phyloP scores from a whole-genome alignment of 257 asterid species.

The Echium plantagineum region DNA sequence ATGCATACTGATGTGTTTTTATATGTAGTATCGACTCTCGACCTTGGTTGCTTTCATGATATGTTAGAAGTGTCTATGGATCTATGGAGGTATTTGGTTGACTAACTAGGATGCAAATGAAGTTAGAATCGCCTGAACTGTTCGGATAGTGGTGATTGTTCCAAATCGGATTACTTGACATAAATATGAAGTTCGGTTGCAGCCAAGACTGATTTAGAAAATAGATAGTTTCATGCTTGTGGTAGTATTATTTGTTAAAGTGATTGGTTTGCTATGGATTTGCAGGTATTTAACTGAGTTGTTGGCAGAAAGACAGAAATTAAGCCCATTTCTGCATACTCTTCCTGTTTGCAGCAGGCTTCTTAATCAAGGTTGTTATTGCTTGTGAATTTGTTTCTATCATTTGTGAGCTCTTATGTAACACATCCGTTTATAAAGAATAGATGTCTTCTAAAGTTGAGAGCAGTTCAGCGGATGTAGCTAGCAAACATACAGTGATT shows the following conservation, averaged over 20 bases:
- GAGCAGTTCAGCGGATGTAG: not conserved
- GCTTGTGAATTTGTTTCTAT: slow-evolving; percentile 3
- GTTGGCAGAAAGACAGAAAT: slow-evolving; percentile 51
- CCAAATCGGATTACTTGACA: too few relatives aligned
- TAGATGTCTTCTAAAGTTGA: not conserved
- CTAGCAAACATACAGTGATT: not conserved
- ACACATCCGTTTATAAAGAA: not conserved
- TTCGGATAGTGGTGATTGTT: too few relatives aligned
- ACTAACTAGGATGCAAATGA: too few relatives aligned
- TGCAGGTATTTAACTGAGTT: slow-evolving; percentile 51
- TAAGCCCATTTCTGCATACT: slow-evolving; percentile 54
- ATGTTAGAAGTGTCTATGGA: too few relatives aligned
- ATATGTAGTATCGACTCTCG: too few relatives aligned
- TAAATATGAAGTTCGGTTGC: not conserved
- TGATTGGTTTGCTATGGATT: not conserved
- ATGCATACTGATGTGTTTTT: too few relatives aligned
- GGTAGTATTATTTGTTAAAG: not conserved
- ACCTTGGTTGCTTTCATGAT: too few relatives aligned
- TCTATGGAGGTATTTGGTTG: too few relatives aligned
- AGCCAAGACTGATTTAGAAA: not conserved
- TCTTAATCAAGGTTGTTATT: slow-evolving; percentile 52
- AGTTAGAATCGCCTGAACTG: too few relatives aligned
- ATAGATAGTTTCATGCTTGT: not conserved
- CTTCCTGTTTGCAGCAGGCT: slow-evolving; percentile 55
- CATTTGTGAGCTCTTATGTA: slow-evolving; percentile 6